phyloP scores from a whole-genome alignment of 495 filamentous ascomycete genomes.

The Lepraria neglecta region DNA sequence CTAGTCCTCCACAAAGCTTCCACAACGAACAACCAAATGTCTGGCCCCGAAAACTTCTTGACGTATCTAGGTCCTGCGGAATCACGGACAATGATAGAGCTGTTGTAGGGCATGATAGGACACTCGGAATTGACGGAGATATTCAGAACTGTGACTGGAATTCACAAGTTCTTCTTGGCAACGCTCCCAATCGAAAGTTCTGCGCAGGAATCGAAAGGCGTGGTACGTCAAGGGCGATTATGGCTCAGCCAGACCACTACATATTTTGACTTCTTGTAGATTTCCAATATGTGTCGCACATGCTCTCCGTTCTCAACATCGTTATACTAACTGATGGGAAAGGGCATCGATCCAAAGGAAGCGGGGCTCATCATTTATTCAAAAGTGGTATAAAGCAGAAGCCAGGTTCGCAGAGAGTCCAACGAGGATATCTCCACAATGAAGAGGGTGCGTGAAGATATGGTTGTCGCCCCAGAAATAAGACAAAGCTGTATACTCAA shows the following conservation, averaged over 20 bases:
- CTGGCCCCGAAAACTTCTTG: neutral
- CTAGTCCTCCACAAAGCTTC: neutral
- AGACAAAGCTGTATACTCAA: slow-evolving; percentile 2
- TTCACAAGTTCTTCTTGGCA: neutral
- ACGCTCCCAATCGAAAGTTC: neutral
- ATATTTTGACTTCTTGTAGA: neutral
- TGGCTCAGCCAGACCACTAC: neutral
- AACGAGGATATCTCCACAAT: neutral
- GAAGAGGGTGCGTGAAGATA: neutral
- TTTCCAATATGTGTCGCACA: neutral
- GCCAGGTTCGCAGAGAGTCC: neutral
- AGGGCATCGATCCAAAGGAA: neutral
- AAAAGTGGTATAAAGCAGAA: neutral
- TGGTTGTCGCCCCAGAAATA: neutral
- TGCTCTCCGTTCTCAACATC: neutral
- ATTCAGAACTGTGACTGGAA: neutral
- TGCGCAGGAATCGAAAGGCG: neutral
- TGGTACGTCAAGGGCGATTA: neutral
- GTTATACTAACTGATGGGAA: neutral
- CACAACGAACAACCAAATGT: neutral
- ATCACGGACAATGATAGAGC: neutral
- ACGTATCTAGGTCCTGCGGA: neutral
- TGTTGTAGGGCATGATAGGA: neutral
- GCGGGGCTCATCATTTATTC: neutral
- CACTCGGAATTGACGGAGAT: neutral